Evolutionary conservation across 139 green algal species (phyloP), one percentile per base, ranked within the genome.

Genomic region (Volvox africanus): DNA sequence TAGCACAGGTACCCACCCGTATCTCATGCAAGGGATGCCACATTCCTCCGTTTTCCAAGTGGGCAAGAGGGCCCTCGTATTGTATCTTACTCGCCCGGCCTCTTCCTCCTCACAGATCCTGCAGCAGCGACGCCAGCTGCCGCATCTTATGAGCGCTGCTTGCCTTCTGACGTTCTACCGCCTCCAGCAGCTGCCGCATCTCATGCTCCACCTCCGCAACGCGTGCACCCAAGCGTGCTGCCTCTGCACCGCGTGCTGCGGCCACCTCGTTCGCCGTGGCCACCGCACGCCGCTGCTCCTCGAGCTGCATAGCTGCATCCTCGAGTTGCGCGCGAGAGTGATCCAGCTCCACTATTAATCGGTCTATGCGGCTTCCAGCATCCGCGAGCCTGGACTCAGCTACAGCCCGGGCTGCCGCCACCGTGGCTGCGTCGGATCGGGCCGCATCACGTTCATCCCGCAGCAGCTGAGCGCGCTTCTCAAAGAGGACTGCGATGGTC

Each of bases 171-270:
- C 88, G 88, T 86, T 97, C 95, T 35, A 97, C 91, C 0, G 87
- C 95, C 3, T 65, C 82, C 80, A 98, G 92, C 91, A 97, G 92
- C 82, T 91, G 80, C 13, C 93, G 82, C 93, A 97, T 95, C 92
- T 98, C 96, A 0, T 82, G 82, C 86, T 98, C 96, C 19, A 96
- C 93, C 87, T 97, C 94, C 26, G 65, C 68, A 75, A 96, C 93
- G 0, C 93, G 93, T 14, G 73, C 81, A 1, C 36, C 73, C 20
- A 93, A 81, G 1, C 81, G 80, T 6, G 44, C 36, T 1, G 88
- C 94, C 75, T 96, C 92, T 13, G 71, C 75, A 35, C 95, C 92
- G 0, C 92, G 91, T 22, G 78, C 84, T 0, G 67, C 81, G 12
- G 69, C 73, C 2, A 83, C 94, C 61, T 95, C 92, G 6, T 22